Evolutionary conservation across 805 yeast species (phyloP), one percentile per base, ranked within the genome.

Genomic region (Wickerhamomyces strasburgensis): DNA sequence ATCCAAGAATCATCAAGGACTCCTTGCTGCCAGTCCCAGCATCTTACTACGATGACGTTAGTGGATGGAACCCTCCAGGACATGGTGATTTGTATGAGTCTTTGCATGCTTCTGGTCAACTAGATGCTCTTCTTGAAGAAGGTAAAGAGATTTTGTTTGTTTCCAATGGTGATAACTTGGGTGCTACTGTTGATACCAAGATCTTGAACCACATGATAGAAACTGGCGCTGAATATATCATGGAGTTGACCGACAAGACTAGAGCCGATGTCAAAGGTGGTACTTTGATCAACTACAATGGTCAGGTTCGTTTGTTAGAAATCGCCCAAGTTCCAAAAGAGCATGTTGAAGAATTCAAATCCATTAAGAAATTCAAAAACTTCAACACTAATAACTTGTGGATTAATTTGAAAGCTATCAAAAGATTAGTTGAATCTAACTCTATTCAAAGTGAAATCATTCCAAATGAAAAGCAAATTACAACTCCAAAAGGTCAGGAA

Each of bases 241-340:
- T 93, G 98, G 98, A 93, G 69, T 78, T 93, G 63, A 93, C 98
- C 37, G 96, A 90, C 68, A 93, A 93, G 72, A 93, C 98, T 35
- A 82, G 98, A 65, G 98, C 98, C 25, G 98, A 93, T 64, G 98
- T 93, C 58, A 93, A 93, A 69, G 98, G 98, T 72, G 98, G 98
- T 72, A 93, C 98, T 49, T 77, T 93, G 64, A 89, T 93, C 63
- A 87, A 87, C 66, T 93, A 93, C 65, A 90, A 87, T 51, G 98
- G 97, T 46, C 80, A 83, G 58, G 95, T 93, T 42, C 80, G 96
- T 65, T 75, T 93, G 58, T 76, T 93, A 55, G 98, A 93, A 67
- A 90, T 93, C 53, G 96, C 96, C 29, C 98, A 90, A 72, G 98
- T 90, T 46, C 98, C 98, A 62, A 89, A 89, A 65, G 97, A 88